phyloP scores from a whole-genome alignment of 2,329 filamentous ascomycete species.

The Nigrospora oryzae region DNA sequence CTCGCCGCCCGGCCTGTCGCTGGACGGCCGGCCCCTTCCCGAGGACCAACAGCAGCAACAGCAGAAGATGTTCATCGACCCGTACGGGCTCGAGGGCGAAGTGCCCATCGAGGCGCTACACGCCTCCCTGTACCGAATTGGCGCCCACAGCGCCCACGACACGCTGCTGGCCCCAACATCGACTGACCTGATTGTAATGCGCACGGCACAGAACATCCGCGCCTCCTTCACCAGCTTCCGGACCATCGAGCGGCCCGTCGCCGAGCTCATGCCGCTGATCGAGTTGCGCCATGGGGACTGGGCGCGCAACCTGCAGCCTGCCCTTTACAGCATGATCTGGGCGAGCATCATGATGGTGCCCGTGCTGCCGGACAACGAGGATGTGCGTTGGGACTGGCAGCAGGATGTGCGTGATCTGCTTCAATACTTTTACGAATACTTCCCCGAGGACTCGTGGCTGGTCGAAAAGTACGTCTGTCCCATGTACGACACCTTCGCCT shows the following conservation, averaged over 20 bases:
- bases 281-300: slow-evolving; percentile 37
- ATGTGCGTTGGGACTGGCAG: slow-evolving; percentile 41
- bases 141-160: slow-evolving; percentile 30
- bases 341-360: slow-evolving; percentile 50
- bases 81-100: slow-evolving; percentile 64
- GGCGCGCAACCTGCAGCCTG: slow-evolving; percentile 44
- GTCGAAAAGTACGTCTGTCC: slow-evolving; percentile 61
- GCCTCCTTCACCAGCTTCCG: slow-evolving; percentile 52
- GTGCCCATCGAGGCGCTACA: slow-evolving; percentile 52
- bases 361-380: slow-evolving; percentile 24
- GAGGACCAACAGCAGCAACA: slow-evolving; percentile 28
- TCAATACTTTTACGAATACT: slow-evolving; percentile 55
- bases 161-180: slow-evolving; percentile 56
- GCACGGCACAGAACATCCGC: slow-evolving; percentile 74
- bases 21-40: slow-evolving; percentile 40
- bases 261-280: slow-evolving; percentile 26
- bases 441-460: slow-evolving; percentile 63
- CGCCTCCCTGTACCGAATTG: slow-evolving; percentile 43
- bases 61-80: slow-evolving; percentile 73
- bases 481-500: slow-evolving; percentile 40
- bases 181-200: slow-evolving; percentile 60
- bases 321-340: slow-evolving; percentile 70
- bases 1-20: slow-evolving; percentile 47
- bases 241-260: slow-evolving; percentile 26
- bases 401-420: slow-evolving; percentile 57